These are phyloP conservation scores for Parietichytrium sp. DNA, from an alignment of 108 stramenopile species.

Conservation along the genomic window DNA sequence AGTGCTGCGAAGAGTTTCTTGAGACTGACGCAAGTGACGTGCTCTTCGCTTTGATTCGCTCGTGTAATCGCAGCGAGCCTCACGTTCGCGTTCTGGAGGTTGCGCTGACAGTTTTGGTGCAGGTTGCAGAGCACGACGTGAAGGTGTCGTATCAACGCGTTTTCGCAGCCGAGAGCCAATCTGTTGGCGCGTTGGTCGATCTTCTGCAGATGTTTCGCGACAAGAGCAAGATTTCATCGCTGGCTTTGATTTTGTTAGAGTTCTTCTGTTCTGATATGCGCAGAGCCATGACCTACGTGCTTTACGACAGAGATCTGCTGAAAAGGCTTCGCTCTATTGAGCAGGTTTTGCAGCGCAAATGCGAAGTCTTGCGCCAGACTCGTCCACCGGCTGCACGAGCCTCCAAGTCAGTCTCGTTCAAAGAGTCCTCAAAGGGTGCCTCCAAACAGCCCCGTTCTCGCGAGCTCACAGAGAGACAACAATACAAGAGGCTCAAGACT, in stretches of 20 bases:
- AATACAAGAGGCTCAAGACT: too few species aligned
- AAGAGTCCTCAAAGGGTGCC: too few species aligned
- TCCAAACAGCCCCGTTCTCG: too few species aligned
- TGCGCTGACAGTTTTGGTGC: slow-evolving; percentile 69
- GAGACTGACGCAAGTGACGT: slow-evolving; percentile 63
- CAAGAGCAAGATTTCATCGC: slow-evolving; percentile 60
- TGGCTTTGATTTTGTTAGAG: neutral
- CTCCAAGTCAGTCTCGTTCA: neutral
- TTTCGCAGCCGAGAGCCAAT: slow-evolving; percentile 53
- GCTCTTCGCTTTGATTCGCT: slow-evolving; percentile 67
- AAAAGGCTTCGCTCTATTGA: neutral
- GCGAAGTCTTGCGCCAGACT: neutral
- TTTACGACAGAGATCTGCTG: neutral
- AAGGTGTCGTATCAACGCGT: slow-evolving; percentile 44
- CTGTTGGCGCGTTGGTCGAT: slow-evolving; percentile 69
- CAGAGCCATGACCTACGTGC: neutral
- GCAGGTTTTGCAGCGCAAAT: neutral
- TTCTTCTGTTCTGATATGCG: slow-evolving; percentile 27
- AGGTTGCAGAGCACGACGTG: slow-evolving; percentile 64
- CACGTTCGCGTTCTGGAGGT: slow-evolving; percentile 75
- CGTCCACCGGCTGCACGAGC: neutral
- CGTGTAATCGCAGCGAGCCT: slow-evolving; percentile 83
- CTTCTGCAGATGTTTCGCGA: slow-evolving; percentile 82
- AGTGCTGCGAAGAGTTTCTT: slow-evolving; percentile 71
- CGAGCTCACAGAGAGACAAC: too few species aligned